Evolutionary conservation across 257 asterid genomes (phyloP).

Genomic region (Primulina tabacum): DNA sequence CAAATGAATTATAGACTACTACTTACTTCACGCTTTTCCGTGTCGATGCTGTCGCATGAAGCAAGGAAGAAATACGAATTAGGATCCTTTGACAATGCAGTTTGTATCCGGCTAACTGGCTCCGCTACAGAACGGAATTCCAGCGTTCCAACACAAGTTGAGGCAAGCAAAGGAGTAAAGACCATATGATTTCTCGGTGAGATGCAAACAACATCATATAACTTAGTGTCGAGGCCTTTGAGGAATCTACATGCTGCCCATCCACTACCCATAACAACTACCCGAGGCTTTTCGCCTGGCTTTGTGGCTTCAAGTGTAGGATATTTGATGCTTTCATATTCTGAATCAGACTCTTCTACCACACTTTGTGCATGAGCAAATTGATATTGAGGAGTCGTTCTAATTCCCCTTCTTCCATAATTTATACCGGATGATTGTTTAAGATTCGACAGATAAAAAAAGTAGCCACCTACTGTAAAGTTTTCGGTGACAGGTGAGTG

Average conservation of each 20-base stretch:
- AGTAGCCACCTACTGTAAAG: slow-evolving; percentile 24
- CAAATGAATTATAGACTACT: slow-evolving; percentile 3
- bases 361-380: slow-evolving; percentile 53
- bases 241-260: slow-evolving; percentile 99
- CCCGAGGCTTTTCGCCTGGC: slow-evolving; percentile 88
- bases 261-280: slow-evolving; percentile 88
- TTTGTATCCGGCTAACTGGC: slow-evolving; percentile 86
- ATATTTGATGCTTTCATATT: slow-evolving; percentile 49
- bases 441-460: slow-evolving; percentile 32
- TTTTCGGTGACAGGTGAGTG: slow-evolving; percentile 24
- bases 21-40: slow-evolving; percentile 73
- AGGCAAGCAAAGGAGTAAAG: slow-evolving; percentile 91
- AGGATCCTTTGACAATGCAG: slow-evolving; percentile 81
- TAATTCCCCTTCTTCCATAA: slow-evolving; percentile 54
- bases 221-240: slow-evolving; percentile 68
- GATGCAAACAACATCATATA: slow-evolving; percentile 81
- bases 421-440: slow-evolving; percentile 23
- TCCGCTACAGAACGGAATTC: slow-evolving; percentile 93
- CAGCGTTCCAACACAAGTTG: slow-evolving; percentile 94
- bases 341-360: slow-evolving; percentile 51
- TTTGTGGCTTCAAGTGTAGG: slow-evolving; percentile 84
- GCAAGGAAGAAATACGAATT: slow-evolving; percentile 84
- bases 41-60: slow-evolving; percentile 61
- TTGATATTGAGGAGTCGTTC: slow-evolving; percentile 47
- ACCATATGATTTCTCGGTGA: slow-evolving; percentile 98